Conservation (phyloP, 169 alveolate genomes). For the Amoebophrya sp. region DNA sequence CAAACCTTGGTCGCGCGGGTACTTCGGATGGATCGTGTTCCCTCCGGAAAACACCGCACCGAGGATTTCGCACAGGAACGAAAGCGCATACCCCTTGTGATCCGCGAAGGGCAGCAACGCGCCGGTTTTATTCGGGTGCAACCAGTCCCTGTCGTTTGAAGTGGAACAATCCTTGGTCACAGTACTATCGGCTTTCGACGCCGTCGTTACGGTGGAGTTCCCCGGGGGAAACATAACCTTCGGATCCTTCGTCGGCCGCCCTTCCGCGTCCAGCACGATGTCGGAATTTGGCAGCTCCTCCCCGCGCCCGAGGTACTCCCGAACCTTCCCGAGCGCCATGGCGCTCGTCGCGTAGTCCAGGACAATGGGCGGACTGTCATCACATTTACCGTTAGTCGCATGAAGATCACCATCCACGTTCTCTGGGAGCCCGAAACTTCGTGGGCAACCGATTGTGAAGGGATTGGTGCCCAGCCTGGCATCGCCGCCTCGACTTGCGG, state of each 20-base stretch:
- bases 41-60: neutral
- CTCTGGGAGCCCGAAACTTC: no score
- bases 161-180: no score
- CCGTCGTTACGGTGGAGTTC: neutral
- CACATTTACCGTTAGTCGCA: no score
- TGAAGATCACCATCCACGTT: no score
- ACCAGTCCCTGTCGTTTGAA: neutral
- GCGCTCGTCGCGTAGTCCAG: neutral
- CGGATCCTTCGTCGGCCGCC: neutral
- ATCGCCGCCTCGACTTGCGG: neutral
- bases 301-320: neutral
- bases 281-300: neutral
- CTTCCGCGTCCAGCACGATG: neutral
- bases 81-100: slow-evolving; percentile 12
- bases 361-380: neutral
- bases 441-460: neutral
- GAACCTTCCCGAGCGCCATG: neutral
- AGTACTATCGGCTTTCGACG: no score
- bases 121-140: neutral
- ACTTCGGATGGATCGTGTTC: slow-evolving; percentile 13
- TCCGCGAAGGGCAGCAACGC: neutral
- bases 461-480: slow-evolving; percentile 1
- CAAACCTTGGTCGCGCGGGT: neutral
- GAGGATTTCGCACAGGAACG: neutral
- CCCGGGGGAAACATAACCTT: slow-evolving; percentile 8